phyloP scores from a whole-genome alignment of 1,284 basidiomycete genomes.

The Cryptococcus sp. region DNA sequence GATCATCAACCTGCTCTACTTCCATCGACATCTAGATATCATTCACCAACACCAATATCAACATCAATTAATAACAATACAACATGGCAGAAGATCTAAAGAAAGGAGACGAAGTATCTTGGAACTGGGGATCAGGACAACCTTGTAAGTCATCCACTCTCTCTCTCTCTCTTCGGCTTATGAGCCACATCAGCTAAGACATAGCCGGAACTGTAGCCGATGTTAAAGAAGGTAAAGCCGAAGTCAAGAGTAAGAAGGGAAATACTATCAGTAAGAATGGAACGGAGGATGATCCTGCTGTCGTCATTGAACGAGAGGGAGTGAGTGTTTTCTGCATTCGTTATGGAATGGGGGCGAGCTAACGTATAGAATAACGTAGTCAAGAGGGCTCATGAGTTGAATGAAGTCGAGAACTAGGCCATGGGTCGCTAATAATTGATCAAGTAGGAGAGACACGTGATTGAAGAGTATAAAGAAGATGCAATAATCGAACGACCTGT shows the following conservation, averaged over 20 bases:
- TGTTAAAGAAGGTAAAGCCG: conserved; percentile 28
- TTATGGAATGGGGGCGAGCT: background rate
- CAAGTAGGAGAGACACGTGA: too few relatives aligned
- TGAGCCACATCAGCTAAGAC: background rate
- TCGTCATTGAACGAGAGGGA: conserved; percentile 34
- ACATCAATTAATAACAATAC: background rate
- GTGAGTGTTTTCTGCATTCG: conserved; percentile 18
- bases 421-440: too few relatives aligned
- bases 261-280: conserved; percentile 39
- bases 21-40: background rate
- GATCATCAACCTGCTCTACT: too few relatives aligned
- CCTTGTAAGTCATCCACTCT: conserved; percentile 22
- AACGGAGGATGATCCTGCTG: conserved; percentile 39
- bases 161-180: background rate
- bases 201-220: conserved; percentile 38
- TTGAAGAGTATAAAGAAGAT: too few relatives aligned
- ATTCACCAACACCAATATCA: background rate
- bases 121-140: conserved; percentile 40
- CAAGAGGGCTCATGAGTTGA: conserved; percentile 36
- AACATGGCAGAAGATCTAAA: conserved; percentile 20
- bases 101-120: conserved; percentile 39
- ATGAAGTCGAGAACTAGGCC: conserved; percentile 29
- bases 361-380: conserved; percentile 32
- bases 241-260: conserved; percentile 37
- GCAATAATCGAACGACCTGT: too few relatives aligned